Evolutionary conservation across 2,329 filamentous ascomycete genomes (phyloP), one percentile per base, ranked within the genome.

Genomic region (Pseudomassariella vexata): DNA sequence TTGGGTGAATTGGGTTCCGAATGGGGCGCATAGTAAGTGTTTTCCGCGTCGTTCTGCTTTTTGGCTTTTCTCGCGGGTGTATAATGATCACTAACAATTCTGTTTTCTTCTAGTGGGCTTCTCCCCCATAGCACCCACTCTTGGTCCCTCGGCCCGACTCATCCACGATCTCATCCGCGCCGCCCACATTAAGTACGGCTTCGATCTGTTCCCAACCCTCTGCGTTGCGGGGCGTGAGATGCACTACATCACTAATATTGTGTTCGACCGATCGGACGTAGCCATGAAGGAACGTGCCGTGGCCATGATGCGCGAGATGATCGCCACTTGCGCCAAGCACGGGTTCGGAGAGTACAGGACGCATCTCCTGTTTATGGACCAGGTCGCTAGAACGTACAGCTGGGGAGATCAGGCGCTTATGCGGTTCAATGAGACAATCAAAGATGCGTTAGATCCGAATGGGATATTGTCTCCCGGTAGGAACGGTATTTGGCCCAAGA

Each of bases 271-370:
- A 9, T 38, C 37, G 12, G 41, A 52, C 36, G 37, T n/a, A n/a
- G n/a, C n/a, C n/a, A n/a, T n/a, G n/a, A n/a, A n/a, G n/a, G n/a
- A n/a, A n/a, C n/a, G n/a, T n/a, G n/a, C n/a, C n/a, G n/a, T n/a
- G n/a, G n/a, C n/a, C n/a, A n/a, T 33, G 23, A 33, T 33, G 11
- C 23, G 23, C 5, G 28, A 16, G 17, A 11, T 33, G 8, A 33
- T 33, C 12, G 24, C 21, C 2, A 24, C 20, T 19, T 30, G 28
- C 28, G 28, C 28, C 15, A 20, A 11, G 12, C 19, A 30, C 5
- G 61, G 61, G 2, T 65, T 60, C 37, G 61, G 61, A 28, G 63
- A 66, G 40, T 66, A 66, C 46, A 49, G 62, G 9, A 64, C 63
- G 4, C 62, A 66, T 39, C 44, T 68, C 9, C 57, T 53, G 16